Evolutionary conservation across 345 rosid species (phyloP), one percentile per base, ranked within the genome.

Genomic region (Acer negundo): DNA sequence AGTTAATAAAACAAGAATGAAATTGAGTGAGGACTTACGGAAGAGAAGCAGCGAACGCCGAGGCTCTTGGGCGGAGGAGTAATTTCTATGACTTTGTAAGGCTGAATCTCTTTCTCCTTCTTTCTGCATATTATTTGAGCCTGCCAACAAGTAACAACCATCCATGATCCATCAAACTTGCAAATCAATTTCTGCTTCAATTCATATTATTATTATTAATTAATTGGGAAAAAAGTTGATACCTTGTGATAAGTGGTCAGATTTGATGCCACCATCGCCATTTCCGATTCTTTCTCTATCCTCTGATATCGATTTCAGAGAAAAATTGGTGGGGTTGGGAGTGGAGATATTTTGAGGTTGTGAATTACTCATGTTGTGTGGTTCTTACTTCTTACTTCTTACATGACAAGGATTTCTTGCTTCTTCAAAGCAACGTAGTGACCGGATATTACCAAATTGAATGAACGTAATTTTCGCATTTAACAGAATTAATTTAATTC

Each of bases 61-160:
- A 96, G 97, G 82, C 79, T 83, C 85, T 87, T 96, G 75, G 99
- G 99, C 2, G 97, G 98, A 76, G 99, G 98, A 12, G 99, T 93
- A 12, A 93, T 90, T 80, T 96, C 99, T 74, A 93, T 75, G 62
- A 92, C 99, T 88, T 92, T 93, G 28, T 95, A 95, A 40, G 97
- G 93, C 79, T 85, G 69, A 72, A 74, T 67, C 20, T 86, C 94
- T 65, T 81, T 79, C 40, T 92, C 98, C 70, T 86, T 92, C 90
- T 88, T 93, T 81, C 94, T 89, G 86, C 98, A 92, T 17, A 68
- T 74, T 64, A 92, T 75, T 73, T 79, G 80, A 16, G 80, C 71
- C 89, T 85, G 89, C 81, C 46, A 63, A 62, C 3, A 4, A 31
- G 3, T 2, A 28, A 31, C 38, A 70, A 22, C 59, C 4, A 49